A percentile compares a stretch with the other conserved stretches of the same genome.
These are phyloP conservation scores for Hibiscus trionum DNA, from an alignment of 345 rosid species.

Conservation along the genomic window DNA sequence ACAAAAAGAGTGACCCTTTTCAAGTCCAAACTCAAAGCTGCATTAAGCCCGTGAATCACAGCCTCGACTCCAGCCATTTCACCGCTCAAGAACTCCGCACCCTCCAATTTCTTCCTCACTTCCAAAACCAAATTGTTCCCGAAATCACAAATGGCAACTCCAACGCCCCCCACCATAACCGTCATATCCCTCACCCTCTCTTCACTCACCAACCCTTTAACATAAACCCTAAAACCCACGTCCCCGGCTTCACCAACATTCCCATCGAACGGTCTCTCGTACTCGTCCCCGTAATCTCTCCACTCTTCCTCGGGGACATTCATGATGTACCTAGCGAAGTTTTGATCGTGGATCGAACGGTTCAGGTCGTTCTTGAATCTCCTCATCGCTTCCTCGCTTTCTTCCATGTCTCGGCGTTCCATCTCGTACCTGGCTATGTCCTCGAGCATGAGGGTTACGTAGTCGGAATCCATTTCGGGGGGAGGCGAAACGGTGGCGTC, in stretches of 20 bases:
- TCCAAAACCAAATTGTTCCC: constrained; percentile 38
- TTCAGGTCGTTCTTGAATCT: constrained; percentile 37
- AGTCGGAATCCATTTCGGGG: constrained; percentile 21
- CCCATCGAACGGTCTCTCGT: constrained; percentile 37
- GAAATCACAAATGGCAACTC: constrained; percentile 47
- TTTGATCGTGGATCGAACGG: constrained; percentile 59
- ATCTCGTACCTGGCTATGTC: constrained; percentile 39
- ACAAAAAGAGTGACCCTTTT: constrained; percentile 29
- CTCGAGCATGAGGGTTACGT: constrained; percentile 27
- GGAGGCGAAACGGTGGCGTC: constrained; percentile 9
- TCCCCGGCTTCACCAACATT: background rate
- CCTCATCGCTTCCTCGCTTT: constrained; percentile 25
- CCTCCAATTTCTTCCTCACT: constrained; percentile 25
- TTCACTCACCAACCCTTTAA: constrained; percentile 34
- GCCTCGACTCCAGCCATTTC: constrained; percentile 40
- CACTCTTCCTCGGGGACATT: constrained; percentile 46
- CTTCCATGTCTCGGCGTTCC: constrained; percentile 41
- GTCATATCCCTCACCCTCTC: constrained; percentile 31
- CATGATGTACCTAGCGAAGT: constrained; percentile 42
- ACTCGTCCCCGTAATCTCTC: constrained; percentile 39
- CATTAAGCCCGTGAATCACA: constrained; percentile 53
- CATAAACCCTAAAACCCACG: constrained; percentile 24
- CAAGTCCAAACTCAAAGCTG: constrained; percentile 54
- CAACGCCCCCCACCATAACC: constrained; percentile 35
- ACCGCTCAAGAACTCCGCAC: constrained; percentile 20